These are phyloP conservation scores for Misopates orontium DNA, from an alignment of 257 asterid species.

Conservation along the genomic window DNA sequence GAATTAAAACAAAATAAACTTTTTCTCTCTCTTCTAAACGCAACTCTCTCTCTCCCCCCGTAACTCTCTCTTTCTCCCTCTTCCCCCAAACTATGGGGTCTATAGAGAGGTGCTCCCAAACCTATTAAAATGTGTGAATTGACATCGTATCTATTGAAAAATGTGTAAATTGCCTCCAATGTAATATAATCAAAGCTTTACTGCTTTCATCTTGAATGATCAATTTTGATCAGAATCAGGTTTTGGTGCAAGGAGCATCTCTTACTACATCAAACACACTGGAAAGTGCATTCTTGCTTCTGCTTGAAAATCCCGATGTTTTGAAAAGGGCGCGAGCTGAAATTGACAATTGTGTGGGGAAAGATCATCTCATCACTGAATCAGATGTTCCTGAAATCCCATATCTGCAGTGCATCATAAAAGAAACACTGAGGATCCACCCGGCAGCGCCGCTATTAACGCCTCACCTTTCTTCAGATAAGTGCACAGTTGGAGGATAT, in stretches of 20 bases:
- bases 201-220: neutral
- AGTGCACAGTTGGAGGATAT: constrained; percentile 30
- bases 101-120: no score
- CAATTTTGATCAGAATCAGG: constrained; percentile 22
- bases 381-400: constrained; percentile 33
- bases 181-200: no score
- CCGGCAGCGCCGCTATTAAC: constrained; percentile 40
- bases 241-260: constrained; percentile 41
- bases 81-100: no score
- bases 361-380: constrained; percentile 27
- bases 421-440: constrained; percentile 41
- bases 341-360: constrained; percentile 28
- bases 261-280: constrained; percentile 36
- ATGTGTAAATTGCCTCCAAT: no score
- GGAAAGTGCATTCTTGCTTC: constrained; percentile 44
- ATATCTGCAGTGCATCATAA: constrained; percentile 34
- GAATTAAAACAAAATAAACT: no score
- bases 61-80: no score
- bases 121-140: no score
- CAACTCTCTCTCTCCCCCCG: no score
- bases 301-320: constrained; percentile 32
- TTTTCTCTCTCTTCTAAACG: no score
- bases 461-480: constrained; percentile 34
- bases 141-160: no score
- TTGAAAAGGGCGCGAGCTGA: constrained; percentile 27